Evolutionary conservation across 2,329 filamentous ascomycete genomes (phyloP), one percentile per base, ranked within the genome.

Genomic region (Epicoccum nigrum): DNA sequence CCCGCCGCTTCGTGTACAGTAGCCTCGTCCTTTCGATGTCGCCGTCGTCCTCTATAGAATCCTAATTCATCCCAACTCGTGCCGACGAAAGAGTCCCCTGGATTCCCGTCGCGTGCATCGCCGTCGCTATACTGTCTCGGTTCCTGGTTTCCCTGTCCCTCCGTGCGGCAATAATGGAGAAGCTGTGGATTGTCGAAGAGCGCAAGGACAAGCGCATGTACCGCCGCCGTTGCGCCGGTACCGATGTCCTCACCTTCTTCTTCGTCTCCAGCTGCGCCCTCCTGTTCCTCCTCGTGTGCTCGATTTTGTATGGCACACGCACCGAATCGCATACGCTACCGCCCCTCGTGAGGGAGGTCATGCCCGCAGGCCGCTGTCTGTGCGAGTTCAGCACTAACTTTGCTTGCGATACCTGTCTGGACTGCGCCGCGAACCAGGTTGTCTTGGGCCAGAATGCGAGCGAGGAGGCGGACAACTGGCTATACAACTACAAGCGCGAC

Each of bases 301-400:
- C 63, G 41, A 69, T 71, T 35, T 50, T 71, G 9, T 71, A 69
- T 49, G 68, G 67, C 56, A 71, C 67, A 12, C 68, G 67, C 48
- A 65, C 63, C 33, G 63, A 69, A 54, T 60, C 58, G 42, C 64
- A 62, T 15, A 55, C 51, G 3, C 53, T 71, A 11, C 68, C 68
- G n/a, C 56, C 61, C 9, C 56, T 68, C 21, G 66, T 71, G 40
- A 60, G 67, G 51, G 65, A 65, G 38, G 62, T 68, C 31, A 56
- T 71, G 33, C 68, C 68, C 33, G 68, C 67, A 4, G 68, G 68
- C 35, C 64, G 67, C 47, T 71, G 68, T 44, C 56, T 64, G 42
- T 71, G 67, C 62, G 59, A 67, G 38, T 69, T 63, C 53, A 69
- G 65, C 52, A 66, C 68, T 17, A 63, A 54, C 7, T 71, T 70